Evolutionary conservation across 2,329 filamentous ascomycete species (phyloP), one percentile per base, ranked within the genome.

Genomic region (Colletotrichum spaethianum): DNA sequence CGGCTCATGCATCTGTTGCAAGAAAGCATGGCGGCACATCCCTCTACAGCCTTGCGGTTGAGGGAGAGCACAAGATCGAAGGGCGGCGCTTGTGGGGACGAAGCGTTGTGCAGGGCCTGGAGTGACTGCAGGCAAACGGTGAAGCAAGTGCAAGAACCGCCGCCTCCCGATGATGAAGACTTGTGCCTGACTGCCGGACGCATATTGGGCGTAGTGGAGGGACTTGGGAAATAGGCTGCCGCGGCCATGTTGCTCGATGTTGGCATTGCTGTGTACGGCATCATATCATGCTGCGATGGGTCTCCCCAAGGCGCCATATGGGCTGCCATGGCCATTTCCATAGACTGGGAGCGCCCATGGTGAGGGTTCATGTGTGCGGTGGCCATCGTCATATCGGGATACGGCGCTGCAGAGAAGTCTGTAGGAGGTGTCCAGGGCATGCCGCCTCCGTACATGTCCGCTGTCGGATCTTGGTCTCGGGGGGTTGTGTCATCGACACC

Each of bases 41-140:
- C 82, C 52, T 86, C 84, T 16, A 88, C 83, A 0, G 86, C 86
- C 70, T 83, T 85, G 28, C 83, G 81, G 75, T 86, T 87, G 44
- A 86, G 78, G 14, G 80, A 81, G 4, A 88, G 77, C 4, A 87
- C 82, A 2, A 83, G 74, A 61, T 87, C 85, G 65, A 87, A 85
- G 0, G 84, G 80, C 1, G 83, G 83, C 0, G 78, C 74, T 1
- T 78, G 74, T 0, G 82, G 82, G 4, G 79, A 79, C 0, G 84
- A 83, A 9, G 83, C 82, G 65, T 85, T 84, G 77, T 87, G 85
- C 7, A 88, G 79, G 9, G 83, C 82, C 67, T 86, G 82, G 1
- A 88, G 80, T 4, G 85, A 83, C 67, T 86, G 82, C 14, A 88
- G 79, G 52, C 85, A 87, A 26, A 79, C 79, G 1, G 82, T 81